Evolutionary conservation across 1,139 yeast genomes (phyloP).

Genomic region (Saccharomyces pastorianus): DNA sequence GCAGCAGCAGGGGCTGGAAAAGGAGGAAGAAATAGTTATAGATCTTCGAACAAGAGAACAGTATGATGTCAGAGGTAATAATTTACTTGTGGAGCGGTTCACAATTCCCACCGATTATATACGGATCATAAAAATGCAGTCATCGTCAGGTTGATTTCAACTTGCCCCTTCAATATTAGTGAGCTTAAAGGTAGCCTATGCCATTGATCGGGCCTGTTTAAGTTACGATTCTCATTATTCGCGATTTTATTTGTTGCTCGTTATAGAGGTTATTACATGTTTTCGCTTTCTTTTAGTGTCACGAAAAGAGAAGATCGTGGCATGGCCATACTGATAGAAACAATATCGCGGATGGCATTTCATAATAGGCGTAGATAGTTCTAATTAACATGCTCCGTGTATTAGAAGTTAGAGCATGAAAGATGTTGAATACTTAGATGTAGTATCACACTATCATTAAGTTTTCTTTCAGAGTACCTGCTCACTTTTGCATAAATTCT

Average conservation of each 20-base stretch:
- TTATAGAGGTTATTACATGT: neutral
- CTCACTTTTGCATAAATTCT: neutral
- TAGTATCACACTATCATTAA: neutral
- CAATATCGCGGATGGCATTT: neutral
- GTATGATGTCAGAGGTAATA: constrained; percentile 57
- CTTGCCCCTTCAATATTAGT: too few relatives aligned
- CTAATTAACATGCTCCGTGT: neutral
- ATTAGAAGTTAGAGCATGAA: neutral
- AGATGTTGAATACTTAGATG: neutral
- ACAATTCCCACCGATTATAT: constrained; percentile 29
- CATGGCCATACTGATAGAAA: neutral
- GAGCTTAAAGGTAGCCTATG: neutral
- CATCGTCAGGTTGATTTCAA: neutral
- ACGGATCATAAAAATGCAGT: constrained; percentile 22
- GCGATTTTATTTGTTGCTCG: neutral
- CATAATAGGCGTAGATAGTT: neutral
- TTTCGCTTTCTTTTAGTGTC: neutral
- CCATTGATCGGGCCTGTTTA: neutral
- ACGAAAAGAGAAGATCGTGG: neutral
- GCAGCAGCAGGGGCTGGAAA: constrained; percentile 50
- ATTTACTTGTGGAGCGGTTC: constrained; percentile 18
- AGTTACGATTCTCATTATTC: too few relatives aligned
- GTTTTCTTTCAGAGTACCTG: neutral
- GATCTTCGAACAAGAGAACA: constrained; percentile 60
- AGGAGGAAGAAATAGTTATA: constrained; percentile 59